Evolutionary conservation across 805 yeast species (phyloP).

Genomic region (Yamadazyma tumulicola): DNA sequence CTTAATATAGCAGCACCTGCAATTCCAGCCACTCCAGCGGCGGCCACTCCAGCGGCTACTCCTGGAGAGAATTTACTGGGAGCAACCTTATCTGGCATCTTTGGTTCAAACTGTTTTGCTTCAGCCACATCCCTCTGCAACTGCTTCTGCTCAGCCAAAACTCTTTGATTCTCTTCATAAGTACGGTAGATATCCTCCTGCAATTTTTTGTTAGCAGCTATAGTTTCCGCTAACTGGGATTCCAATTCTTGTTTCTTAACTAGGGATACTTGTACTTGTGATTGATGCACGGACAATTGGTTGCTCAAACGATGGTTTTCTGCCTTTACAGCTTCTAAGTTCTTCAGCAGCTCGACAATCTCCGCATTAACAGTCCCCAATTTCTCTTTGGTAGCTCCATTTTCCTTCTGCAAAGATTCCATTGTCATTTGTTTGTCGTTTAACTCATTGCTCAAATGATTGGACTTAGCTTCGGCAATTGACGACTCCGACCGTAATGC

Average conservation of each 20-base stretch:
- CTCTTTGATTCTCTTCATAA: slow-evolving; percentile 14
- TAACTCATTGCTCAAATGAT: slow-evolving; percentile 63
- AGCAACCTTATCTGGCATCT: slow-evolving; percentile 2
- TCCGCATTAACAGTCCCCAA: slow-evolving; percentile 67
- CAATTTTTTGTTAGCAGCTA: slow-evolving; percentile 19
- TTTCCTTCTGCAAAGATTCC: slow-evolving; percentile 67
- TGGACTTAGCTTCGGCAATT: slow-evolving; percentile 73
- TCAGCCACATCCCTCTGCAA: slow-evolving; percentile 10
- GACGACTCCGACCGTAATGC: slow-evolving; percentile 68
- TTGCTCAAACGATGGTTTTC: slow-evolving; percentile 63
- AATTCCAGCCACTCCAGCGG: slow-evolving; percentile 18
- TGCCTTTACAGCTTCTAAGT: slow-evolving; percentile 47
- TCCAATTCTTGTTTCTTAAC: slow-evolving; percentile 41
- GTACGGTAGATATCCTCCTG: slow-evolving; percentile 20
- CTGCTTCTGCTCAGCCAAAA: slow-evolving; percentile 14
- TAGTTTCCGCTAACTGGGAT: slow-evolving; percentile 23
- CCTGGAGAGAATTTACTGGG: slow-evolving; percentile 13
- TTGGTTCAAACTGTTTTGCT: slow-evolving; percentile 16
- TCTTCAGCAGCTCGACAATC: slow-evolving; percentile 54
- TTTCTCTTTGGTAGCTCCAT: slow-evolving; percentile 62
- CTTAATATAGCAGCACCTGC: slow-evolving; percentile 9
- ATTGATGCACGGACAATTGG: slow-evolving; percentile 59
- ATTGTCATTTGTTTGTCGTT: slow-evolving; percentile 56
- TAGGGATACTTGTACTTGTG: slow-evolving; percentile 67
- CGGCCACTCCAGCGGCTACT: slow-evolving; percentile 17